Percentiles rank a stretch among this genome's conserved stretches.
Conservation (phyloP, 2,329 filamentous ascomycete genomes). For the Oidium heveae region DNA sequence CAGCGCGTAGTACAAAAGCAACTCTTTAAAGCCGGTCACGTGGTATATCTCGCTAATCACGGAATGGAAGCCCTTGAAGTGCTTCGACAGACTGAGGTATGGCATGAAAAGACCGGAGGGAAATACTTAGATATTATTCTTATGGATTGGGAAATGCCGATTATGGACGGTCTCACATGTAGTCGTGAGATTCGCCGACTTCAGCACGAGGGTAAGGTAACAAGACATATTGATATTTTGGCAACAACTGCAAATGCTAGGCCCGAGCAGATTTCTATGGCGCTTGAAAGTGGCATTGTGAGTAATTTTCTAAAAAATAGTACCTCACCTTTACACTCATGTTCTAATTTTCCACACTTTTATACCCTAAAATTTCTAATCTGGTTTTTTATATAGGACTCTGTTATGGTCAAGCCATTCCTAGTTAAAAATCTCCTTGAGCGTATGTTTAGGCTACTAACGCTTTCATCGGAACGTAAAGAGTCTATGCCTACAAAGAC, state of each 20-base stretch:
- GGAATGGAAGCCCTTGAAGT: conserved; percentile 28
- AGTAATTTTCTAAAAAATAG: neutral
- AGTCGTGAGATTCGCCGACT: conserved; percentile 37
- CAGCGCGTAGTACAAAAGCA: conserved; percentile 27
- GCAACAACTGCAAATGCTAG: conserved; percentile 14
- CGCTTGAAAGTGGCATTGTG: conserved; percentile 8
- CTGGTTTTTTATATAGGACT: neutral
- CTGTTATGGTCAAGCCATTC: conserved; percentile 5
- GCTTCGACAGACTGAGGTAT: conserved; percentile 7
- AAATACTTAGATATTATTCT: conserved; percentile 33
- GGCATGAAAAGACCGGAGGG: conserved; percentile 5
- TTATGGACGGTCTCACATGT: conserved; percentile 45
- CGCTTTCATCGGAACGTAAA: too few relatives aligned
- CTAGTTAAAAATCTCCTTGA: conserved; percentile 3
- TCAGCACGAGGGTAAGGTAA: conserved; percentile 24
- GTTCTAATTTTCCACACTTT: neutral
- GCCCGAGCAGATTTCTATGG: conserved; percentile 9
- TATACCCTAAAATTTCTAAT: too few relatives aligned
- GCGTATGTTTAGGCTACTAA: conserved; percentile 2
- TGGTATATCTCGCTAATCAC: conserved; percentile 26
- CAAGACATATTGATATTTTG: conserved; percentile 17
- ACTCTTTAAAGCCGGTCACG: conserved; percentile 20
- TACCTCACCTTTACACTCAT: neutral
- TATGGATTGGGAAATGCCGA: conserved; percentile 58
- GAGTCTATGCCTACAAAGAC: too few relatives aligned